Conservation (phyloP, 129 eudicot genomes). For the Ambrosia artemisiifolia region DNA sequence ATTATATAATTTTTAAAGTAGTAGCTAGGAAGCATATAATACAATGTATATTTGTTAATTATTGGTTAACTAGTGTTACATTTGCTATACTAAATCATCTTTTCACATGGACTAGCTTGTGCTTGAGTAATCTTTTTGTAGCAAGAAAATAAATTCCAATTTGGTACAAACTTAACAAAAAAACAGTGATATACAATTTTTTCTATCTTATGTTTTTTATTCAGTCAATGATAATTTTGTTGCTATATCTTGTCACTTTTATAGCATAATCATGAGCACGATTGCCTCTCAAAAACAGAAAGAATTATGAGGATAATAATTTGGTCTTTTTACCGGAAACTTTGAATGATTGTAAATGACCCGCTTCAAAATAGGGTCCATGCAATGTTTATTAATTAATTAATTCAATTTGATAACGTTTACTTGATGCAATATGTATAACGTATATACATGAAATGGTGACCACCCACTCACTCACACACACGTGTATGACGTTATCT, state of each 20-base stretch:
- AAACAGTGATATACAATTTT: conserved; percentile 12
- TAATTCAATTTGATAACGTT: background rate
- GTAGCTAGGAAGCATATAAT: background rate
- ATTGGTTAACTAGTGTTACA: background rate
- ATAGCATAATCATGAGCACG: conserved; percentile 38
- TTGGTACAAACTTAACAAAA: conserved; percentile 5
- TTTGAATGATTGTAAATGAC: conserved; percentile 30
- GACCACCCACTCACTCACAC: no score
- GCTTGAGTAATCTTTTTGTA: background rate
- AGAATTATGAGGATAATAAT: conserved; percentile 28
- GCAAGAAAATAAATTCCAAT: background rate
- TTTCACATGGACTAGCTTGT: background rate
- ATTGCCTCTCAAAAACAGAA: conserved; percentile 33
- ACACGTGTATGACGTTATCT: no score
- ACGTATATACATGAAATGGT: background rate
- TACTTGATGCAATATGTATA: background rate
- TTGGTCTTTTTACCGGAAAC: conserved; percentile 30
- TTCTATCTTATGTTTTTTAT: conserved; percentile 17
- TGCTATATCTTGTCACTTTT: conserved; percentile 32
- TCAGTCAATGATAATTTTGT: conserved; percentile 31
- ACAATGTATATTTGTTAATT: background rate
- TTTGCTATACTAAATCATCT: background rate
- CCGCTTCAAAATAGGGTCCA: conserved; percentile 21
- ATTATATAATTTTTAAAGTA: background rate
- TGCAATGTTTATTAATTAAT: background rate